These are phyloP conservation scores for Oryza nivara DNA, from an alignment of 176 grass and related monocot species.

Conservation along the genomic window DNA sequence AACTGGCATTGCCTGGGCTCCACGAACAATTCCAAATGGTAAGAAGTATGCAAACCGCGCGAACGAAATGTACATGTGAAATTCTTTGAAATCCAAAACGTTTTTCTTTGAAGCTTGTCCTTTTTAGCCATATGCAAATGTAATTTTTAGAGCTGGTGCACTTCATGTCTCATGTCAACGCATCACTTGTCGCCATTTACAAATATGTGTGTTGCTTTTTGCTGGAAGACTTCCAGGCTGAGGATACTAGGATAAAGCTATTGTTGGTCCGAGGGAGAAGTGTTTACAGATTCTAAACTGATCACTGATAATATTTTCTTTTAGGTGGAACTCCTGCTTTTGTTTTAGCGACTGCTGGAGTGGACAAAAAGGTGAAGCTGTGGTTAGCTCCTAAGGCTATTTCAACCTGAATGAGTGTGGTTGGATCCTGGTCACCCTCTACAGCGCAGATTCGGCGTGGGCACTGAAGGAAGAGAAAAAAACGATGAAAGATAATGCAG, in stretches of 20 bases:
- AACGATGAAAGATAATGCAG: not conserved
- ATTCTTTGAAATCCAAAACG: not conserved
- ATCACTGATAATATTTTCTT: conserved; percentile 3
- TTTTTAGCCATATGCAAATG: not conserved
- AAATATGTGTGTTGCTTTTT: not conserved
- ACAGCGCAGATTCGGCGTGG: not conserved
- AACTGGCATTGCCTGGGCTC: conserved; percentile 78
- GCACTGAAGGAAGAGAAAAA: not conserved
- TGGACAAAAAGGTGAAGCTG: conserved; percentile 93
- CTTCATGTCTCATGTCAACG: not conserved
- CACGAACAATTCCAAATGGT: conserved; percentile 65
- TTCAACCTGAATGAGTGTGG: conserved; percentile 38
- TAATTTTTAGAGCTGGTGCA: not conserved
- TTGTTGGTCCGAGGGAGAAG: conserved; percentile 11
- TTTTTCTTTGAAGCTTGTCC: conserved; percentile 2
- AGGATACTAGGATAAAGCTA: not conserved
- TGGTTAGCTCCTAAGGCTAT: conserved; percentile 67
- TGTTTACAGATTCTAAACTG: conserved; percentile 19
- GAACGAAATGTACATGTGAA: not conserved
- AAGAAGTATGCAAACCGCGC: conserved; percentile 10
- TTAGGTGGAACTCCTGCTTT: conserved; percentile 55
- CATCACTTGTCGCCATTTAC: not conserved
- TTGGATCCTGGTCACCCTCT: not conserved
- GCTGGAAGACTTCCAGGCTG: not conserved
- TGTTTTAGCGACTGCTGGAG: conserved; percentile 62